Evolutionary conservation across 441 rosid genomes (phyloP).

Genomic region (Pelargonium citronellum): DNA sequence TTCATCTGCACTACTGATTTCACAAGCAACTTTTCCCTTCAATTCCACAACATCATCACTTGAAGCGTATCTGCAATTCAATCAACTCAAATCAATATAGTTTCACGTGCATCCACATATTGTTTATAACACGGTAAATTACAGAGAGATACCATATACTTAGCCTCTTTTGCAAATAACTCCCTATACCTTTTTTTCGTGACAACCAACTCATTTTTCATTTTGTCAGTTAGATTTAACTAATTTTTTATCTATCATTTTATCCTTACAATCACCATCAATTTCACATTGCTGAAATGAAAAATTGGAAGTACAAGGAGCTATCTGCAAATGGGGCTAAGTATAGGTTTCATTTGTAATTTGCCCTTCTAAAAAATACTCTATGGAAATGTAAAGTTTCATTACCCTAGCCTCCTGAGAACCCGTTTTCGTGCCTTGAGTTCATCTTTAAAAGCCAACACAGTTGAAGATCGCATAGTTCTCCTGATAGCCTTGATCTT

Average conservation of each 20-base stretch:
- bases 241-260: no score
- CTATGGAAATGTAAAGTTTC: background rate
- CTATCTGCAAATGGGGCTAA: no score
- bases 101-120: background rate
- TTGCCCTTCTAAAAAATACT: background rate
- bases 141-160: no score
- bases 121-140: no score
- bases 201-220: no score
- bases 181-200: no score
- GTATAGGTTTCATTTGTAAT: no score
- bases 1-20: conserved; percentile 95
- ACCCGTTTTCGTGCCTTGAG: conserved; percentile 93
- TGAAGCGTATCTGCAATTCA: conserved; percentile 55
- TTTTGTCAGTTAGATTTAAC: background rate
- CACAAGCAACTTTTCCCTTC: conserved; percentile 96
- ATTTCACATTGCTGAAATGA: no score
- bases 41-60: conserved; percentile 74
- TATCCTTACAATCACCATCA: no score
- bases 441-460: conserved; percentile 92
- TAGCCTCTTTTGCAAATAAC: background rate
- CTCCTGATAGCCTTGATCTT: conserved; percentile 78
- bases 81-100: conserved; percentile 9
- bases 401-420: conserved; percentile 84
- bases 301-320: no score
- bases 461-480: conserved; percentile 62